Base-by-base conservation (phyloP, 2,329 filamentous ascomycete species). In the Pseudogymnoascus sp. region DNA sequence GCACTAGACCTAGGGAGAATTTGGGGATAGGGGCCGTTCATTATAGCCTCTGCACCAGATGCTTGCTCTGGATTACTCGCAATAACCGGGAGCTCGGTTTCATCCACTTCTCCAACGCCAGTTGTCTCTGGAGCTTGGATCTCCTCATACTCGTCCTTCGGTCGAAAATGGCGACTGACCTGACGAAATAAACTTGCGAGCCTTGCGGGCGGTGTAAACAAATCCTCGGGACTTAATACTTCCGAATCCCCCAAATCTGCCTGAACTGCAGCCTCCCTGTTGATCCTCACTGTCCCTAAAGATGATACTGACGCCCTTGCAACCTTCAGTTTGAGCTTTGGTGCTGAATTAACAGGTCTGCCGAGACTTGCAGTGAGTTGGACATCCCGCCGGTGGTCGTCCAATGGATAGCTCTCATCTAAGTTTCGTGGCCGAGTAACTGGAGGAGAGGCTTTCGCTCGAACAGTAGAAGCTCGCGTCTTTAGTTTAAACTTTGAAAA, bases 171-270 rank as follows among this genome's bases (percentile, higher is more conserved):
- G 13, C 62, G 45, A 28, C 62, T 61, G 39, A 73, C 69, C 60
- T 72, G 69, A 39, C 66, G 70, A 62, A 75, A 73, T n/a, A 73
- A 68, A 39, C 66, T 69, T 28, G 72, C 68, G 34, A 73, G 61
- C 36, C 70, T 70, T 57, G 63, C 61, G 60, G 65, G 60, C 7
- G 73, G 65, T 11, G 72, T 73, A 63, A 75, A 75, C 14, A 75
- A 61, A 64, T 75, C 73, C 64, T 69, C 72, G 8, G 70, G 68
- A 31, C 66, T 67, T 23, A 64, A 65, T 43, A 75, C 62, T 31
- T 74, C 66, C 14, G 73, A 64, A 41, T 69, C 71, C 10, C 68
- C 48, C 11, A 66, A 63, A 7, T 65, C 66, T 60, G 61, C 68
- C 7, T 64, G 65, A 19, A 68, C 68, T 37, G 45, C 62, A 37